phyloP scores from a whole-genome alignment of 2,329 filamentous ascomycete species.

The Fusarium sambucinum region DNA sequence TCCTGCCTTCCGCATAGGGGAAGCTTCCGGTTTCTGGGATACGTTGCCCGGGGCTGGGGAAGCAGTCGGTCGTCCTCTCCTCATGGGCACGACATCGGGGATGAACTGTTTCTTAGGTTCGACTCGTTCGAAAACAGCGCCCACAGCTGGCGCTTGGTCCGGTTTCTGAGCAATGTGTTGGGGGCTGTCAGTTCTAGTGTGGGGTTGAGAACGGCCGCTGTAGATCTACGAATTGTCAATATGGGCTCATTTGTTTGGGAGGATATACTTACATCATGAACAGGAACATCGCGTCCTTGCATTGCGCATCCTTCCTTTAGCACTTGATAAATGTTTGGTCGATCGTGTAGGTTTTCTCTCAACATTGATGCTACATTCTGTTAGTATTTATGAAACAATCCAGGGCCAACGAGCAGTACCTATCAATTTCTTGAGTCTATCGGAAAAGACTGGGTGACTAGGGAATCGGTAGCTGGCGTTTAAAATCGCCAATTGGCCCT shows the following conservation, averaged over 20 bases:
- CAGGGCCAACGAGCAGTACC: constrained; percentile 61
- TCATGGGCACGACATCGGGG: constrained; percentile 94
- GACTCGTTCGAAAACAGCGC: constrained; percentile 84
- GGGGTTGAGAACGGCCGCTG: constrained; percentile 71
- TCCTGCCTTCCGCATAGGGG: constrained; percentile 71
- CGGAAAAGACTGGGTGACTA: constrained; percentile 87
- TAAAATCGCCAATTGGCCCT: constrained; percentile 95
- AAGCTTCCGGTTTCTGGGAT: constrained; percentile 68
- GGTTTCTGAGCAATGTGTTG: constrained; percentile 66
- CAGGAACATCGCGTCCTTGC: constrained; percentile 86
- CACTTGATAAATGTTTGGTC: constrained; percentile 96
- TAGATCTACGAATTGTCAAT: constrained; percentile 71
- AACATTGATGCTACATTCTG: constrained; percentile 82
- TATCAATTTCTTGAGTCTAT: constrained; percentile 89
- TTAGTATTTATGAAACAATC: constrained; percentile 34
- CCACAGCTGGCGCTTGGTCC: constrained; percentile 72
- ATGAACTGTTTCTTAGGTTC: constrained; percentile 77
- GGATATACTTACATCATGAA: constrained; percentile 81
- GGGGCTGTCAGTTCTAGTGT: constrained; percentile 65
- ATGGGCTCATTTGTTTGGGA: neutral
- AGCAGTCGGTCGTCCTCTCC: constrained; percentile 76
- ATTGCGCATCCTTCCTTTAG: constrained; percentile 88
- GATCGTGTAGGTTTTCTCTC: constrained; percentile 78
- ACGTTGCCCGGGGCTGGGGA: constrained; percentile 51
- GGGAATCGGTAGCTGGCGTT: constrained; percentile 96